Evolutionary conservation across 441 rosid species (phyloP), one percentile per base, ranked within the genome.

Genomic region (Pelargonium australe): DNA sequence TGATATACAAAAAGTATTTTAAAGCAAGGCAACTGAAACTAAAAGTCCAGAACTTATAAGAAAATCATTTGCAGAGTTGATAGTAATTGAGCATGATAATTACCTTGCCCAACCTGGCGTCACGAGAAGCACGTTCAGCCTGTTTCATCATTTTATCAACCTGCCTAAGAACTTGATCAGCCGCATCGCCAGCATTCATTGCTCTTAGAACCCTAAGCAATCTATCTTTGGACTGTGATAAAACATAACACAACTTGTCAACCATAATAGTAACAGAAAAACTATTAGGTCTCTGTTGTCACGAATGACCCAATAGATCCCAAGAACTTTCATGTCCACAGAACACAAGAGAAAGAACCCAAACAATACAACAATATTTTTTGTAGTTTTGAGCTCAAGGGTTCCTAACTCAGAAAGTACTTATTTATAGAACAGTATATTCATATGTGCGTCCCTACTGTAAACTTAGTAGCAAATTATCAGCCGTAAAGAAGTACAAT

Each of bases 161-260:
- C 84, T 91, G 99, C 69, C 99, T 88, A 70, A 96, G 82, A 74
- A 84, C 98, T 80, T 93, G 98, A 78, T 96, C 98, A 60, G 96
- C 99, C 44, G 92, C 97, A 83, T 96, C 97, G 72, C 93, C 95
- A 75, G 97, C 96, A 85, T 89, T 93, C 93, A 93, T 82, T 69
- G 87, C 84, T 75, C 95, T 90, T 69, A 96, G 79, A 73, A 86
- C 94, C 89, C 87, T 79, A 65, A 91, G 78, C 80, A 96, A 78
- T 81, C 71, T 89, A 71, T 96, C 99, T 77, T 98, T 88, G 61
- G 98, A 88, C 99, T 96, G 89, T 37, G 79, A 73, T 17, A 12
- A 69, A 78, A 73, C 74, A 64, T 57, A 76, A 71, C 28, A 49
- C 45, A 45, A 57, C 16, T 58, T 16, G 68, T 75, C 76, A 83